A percentile compares a stretch with the other conserved stretches of the same genome.
Conservation (phyloP, 2,329 filamentous ascomycete species). For the Aphanocladium album region DNA sequence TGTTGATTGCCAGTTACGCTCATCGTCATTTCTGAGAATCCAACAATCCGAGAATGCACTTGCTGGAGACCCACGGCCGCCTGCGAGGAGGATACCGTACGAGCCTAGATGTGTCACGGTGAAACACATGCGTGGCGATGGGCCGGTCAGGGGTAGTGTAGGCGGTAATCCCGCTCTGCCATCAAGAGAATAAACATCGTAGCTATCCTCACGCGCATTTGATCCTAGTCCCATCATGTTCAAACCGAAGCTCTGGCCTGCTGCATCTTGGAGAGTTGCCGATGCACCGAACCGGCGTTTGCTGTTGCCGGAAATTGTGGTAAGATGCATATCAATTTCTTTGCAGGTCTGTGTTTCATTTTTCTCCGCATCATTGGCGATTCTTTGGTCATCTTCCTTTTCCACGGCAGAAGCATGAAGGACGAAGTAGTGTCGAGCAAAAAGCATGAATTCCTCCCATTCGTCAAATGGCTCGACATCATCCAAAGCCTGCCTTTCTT, state of each 20-base stretch:
- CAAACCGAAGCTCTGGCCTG: conserved; percentile 40
- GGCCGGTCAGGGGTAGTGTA: conserved; percentile 26
- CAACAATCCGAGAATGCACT: conserved; percentile 69
- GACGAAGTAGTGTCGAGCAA: conserved; percentile 78
- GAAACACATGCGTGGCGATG: conserved; percentile 61
- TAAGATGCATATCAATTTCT: background rate
- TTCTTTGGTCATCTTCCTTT: background rate
- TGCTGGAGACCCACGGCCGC: conserved; percentile 74
- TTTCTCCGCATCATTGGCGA: too few species aligned
- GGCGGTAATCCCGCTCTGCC: conserved; percentile 19
- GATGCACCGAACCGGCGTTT: conserved; percentile 58
- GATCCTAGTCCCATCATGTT: conserved; percentile 41
- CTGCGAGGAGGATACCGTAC: conserved; percentile 59
- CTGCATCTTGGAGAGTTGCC: conserved; percentile 34
- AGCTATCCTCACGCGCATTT: conserved; percentile 42
- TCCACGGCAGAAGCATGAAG: conserved; percentile 49
- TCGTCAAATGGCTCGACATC: conserved; percentile 82
- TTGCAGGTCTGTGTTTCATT: background rate
- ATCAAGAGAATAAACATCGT: conserved; percentile 41
- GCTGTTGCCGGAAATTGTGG: background rate
- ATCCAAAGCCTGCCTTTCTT: conserved; percentile 60
- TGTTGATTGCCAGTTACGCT: conserved; percentile 55
- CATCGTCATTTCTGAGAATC: conserved; percentile 53
- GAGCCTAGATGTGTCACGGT: conserved; percentile 62
- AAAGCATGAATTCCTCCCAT: conserved; percentile 90